Conservation (phyloP, 1,139 yeast genomes). For the Taiozyma sp. region DNA sequence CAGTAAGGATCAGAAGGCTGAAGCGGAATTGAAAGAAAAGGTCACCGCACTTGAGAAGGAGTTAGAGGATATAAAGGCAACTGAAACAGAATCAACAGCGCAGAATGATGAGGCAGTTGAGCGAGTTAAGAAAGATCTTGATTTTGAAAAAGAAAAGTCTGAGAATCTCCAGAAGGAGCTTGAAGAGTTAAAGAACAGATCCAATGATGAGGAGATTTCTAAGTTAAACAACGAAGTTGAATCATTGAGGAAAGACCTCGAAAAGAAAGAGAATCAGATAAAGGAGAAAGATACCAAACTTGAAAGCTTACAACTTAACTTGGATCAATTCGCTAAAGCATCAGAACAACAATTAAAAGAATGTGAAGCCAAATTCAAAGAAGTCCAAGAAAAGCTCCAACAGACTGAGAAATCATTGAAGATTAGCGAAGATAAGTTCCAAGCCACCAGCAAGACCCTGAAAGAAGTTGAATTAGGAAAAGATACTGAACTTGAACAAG, state of each 20-base stretch:
- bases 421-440: background rate
- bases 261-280: background rate
- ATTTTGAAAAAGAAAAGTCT: background rate
- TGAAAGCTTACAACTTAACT: background rate
- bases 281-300: background rate
- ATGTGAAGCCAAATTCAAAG: background rate
- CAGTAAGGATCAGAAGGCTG: conserved; percentile 19
- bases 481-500: background rate
- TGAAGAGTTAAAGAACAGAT: background rate
- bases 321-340: background rate
- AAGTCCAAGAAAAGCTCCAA: background rate
- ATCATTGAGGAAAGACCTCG: background rate
- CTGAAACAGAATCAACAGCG: background rate
- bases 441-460: background rate
- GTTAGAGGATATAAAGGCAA: background rate
- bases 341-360: background rate
- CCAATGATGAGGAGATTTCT: background rate
- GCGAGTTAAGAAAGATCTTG: background rate
- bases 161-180: background rate
- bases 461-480: background rate
- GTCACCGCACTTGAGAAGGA: conserved; percentile 5
- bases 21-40: conserved; percentile 14
- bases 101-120: conserved; percentile 6
- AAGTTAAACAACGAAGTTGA: background rate
- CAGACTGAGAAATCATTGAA: background rate